Percentiles rank a stretch among this genome's conserved stretches.
Conservation (phyloP, 2,329 filamentous ascomycete genomes). For the Cylindrodendrum hubeiense region DNA sequence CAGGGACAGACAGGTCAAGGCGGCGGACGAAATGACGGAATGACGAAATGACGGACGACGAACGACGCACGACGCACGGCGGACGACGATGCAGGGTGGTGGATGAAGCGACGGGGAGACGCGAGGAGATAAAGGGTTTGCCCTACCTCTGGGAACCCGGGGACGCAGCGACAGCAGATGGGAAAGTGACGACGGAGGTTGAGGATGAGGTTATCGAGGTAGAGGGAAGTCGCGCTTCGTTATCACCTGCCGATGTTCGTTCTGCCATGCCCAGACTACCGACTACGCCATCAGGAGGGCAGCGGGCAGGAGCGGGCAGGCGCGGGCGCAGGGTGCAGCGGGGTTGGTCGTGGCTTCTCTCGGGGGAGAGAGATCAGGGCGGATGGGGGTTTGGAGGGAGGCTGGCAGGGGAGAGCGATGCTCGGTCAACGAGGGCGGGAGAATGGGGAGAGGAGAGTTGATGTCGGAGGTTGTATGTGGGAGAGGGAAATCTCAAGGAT, state of each 20-base stretch:
- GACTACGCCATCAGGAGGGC: conserved; percentile 71
- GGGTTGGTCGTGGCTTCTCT: conserved; percentile 37
- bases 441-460: conserved; percentile 29
- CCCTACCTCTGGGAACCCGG: conserved; percentile 44
- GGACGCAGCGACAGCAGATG: conserved; percentile 31
- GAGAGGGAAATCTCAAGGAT: conserved; percentile 27
- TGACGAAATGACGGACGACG: conserved; percentile 3
- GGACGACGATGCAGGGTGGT: conserved; percentile 11
- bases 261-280: conserved; percentile 71
- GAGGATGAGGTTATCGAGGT: conserved; percentile 49
- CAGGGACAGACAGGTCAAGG: conserved; percentile 3
- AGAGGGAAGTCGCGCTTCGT: conserved; percentile 67
- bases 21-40: conserved; percentile 11
- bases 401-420: conserved; percentile 3
- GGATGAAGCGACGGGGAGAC: conserved; percentile 31
- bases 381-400: conserved; percentile 22
- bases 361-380: conserved; percentile 31
- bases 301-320: conserved; percentile 48
- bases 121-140: conserved; percentile 35
- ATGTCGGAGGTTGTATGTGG: conserved; percentile 31
- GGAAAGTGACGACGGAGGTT: conserved; percentile 26
- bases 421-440: conserved; percentile 19
- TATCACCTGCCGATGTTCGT: conserved; percentile 68
- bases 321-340: conserved; percentile 35
- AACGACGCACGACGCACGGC: neutral